Conservation (phyloP, 2,329 filamentous ascomycete species). For the Phyllosticta paracitricarpa region DNA sequence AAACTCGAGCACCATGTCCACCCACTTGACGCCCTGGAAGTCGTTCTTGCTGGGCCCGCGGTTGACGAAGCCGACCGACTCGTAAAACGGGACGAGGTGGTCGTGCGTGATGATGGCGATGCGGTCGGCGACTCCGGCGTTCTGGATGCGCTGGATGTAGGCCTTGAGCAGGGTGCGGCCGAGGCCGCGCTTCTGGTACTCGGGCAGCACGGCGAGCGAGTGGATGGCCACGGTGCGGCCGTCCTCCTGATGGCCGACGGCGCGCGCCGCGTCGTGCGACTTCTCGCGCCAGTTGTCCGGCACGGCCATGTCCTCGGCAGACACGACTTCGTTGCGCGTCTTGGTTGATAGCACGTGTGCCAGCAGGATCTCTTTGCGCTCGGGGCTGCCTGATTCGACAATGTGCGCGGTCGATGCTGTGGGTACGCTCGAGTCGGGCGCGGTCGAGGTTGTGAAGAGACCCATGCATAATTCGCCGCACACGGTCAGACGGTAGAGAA, state of each 20-base stretch:
- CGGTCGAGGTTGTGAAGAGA: constrained; percentile 57
- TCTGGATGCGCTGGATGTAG: constrained; percentile 67
- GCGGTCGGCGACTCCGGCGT: constrained; percentile 58
- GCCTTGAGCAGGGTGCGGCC: constrained; percentile 64
- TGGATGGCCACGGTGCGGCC: constrained; percentile 73
- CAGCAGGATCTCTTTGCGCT: constrained; percentile 55
- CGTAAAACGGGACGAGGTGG: constrained; percentile 64
- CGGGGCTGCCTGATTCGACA: constrained; percentile 50
- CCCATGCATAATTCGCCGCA: constrained; percentile 72
- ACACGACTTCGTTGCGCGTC: constrained; percentile 52
- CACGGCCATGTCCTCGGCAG: constrained; percentile 66
- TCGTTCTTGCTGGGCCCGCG: constrained; percentile 57
- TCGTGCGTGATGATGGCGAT: constrained; percentile 71
- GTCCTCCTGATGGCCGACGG: constrained; percentile 58
- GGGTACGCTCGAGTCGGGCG: constrained; percentile 35
- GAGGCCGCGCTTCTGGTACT: constrained; percentile 63
- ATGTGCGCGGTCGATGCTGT: constrained; percentile 46
- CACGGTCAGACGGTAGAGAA: constrained; percentile 63
- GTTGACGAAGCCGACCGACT: constrained; percentile 62
- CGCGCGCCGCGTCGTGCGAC: constrained; percentile 3
- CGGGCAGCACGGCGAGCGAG: constrained; percentile 68
- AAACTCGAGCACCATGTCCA: constrained; percentile 55
- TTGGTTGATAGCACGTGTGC: constrained; percentile 72
- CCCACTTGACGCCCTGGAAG: constrained; percentile 74
- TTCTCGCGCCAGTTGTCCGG: constrained; percentile 55